A percentile compares a stretch with the other conserved stretches of the same genome.
Evolutionary conservation across 768 basidiomycete genomes (phyloP).

Genomic region (Pseudohyphozyma bogoriensis): DNA sequence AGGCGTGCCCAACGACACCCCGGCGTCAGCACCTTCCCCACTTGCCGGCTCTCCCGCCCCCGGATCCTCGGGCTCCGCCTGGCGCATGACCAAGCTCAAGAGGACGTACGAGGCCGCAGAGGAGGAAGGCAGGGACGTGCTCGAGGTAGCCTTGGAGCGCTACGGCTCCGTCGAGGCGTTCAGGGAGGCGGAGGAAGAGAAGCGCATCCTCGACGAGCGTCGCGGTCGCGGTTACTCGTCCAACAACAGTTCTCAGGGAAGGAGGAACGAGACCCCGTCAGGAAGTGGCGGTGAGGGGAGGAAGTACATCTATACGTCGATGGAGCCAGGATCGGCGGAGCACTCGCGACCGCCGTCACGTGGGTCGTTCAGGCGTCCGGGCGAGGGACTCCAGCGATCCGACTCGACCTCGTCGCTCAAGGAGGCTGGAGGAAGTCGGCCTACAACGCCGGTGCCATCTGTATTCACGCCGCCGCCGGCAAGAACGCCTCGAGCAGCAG

Average conservation of each 20-base stretch:
- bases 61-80: constrained; percentile 84
- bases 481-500: constrained; percentile 4
- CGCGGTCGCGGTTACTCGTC: neutral
- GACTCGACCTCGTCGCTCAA: constrained; percentile 13
- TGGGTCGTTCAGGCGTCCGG: constrained; percentile 78
- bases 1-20: constrained; percentile 37
- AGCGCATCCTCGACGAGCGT: constrained; percentile 70
- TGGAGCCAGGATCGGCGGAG: constrained; percentile 43
- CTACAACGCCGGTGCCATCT: constrained; percentile 70
- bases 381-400: constrained; percentile 40
- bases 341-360: constrained; percentile 51
- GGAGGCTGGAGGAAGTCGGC: constrained; percentile 9
- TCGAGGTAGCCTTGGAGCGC: constrained; percentile 75
- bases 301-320: constrained; percentile 40
- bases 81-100: constrained; percentile 95
- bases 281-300: constrained; percentile 15
- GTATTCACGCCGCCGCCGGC: constrained; percentile 65
- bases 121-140: constrained; percentile 62
- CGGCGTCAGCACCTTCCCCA: constrained; percentile 43
- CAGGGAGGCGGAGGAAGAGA: constrained; percentile 78
- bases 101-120: constrained; percentile 81
- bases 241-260: neutral
- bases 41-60: constrained; percentile 46
- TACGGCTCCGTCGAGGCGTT: constrained; percentile 79
- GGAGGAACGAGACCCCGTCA: neutral